These are phyloP conservation scores for Spiromastix sp. DNA, from an alignment of 2,329 filamentous ascomycete genomes.

Conservation along the genomic window DNA sequence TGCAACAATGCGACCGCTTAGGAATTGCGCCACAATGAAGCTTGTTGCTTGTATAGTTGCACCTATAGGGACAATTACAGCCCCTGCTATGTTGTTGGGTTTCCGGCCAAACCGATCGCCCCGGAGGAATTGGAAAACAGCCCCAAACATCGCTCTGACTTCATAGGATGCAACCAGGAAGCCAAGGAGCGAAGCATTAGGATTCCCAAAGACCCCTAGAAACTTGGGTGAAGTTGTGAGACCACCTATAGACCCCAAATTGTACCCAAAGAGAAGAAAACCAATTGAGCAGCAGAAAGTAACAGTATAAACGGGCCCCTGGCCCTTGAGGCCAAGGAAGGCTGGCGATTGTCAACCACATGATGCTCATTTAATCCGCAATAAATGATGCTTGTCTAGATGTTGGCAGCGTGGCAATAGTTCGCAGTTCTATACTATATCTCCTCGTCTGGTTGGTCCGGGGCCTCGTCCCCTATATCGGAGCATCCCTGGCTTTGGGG, in stretches of 20 bases:
- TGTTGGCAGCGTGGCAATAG: no score
- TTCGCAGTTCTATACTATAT: no score
- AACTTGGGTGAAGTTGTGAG: neutral
- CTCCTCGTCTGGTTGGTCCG: no score
- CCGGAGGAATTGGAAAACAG: conserved; percentile 22
- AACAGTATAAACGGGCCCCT: neutral
- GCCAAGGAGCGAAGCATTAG: conserved; percentile 12
- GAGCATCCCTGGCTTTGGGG: no score
- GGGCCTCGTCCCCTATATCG: no score
- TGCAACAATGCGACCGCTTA: conserved; percentile 16
- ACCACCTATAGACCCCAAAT: conserved; percentile 31
- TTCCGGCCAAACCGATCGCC: conserved; percentile 34
- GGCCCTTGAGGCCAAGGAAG: neutral
- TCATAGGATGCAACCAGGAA: conserved; percentile 18
- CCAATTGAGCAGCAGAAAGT: conserved; percentile 2
- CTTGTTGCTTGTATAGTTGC: conserved; percentile 15
- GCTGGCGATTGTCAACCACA: no score
- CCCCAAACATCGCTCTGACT: conserved; percentile 18
- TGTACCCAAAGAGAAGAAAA: conserved; percentile 33
- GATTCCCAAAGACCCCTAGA: neutral
- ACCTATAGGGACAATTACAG: conserved; percentile 16
- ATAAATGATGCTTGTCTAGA: no score
- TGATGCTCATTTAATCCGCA: no score
- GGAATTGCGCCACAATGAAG: conserved; percentile 13
- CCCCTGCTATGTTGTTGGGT: conserved; percentile 31